Conservation (phyloP, 78 protist genomes). For the Creolimax fragrantissima region DNA sequence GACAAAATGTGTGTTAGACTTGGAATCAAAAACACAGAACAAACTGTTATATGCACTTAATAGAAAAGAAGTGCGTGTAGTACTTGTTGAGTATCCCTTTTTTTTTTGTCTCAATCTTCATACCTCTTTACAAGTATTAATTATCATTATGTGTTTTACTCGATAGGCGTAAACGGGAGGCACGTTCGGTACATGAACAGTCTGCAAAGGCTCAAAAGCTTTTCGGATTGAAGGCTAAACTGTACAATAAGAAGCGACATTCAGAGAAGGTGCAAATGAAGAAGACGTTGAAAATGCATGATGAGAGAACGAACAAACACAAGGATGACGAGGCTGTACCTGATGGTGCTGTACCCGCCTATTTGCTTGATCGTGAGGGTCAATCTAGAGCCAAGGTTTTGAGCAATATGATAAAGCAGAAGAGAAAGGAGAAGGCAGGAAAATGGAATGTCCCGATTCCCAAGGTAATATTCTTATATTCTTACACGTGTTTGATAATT, state of each 20-base stretch:
- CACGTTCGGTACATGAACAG: constrained; percentile 75
- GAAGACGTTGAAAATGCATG: constrained; percentile 83
- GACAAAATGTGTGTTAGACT: too few species aligned
- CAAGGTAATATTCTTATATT: too few species aligned
- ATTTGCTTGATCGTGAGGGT: constrained; percentile 90
- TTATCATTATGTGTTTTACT: too few species aligned
- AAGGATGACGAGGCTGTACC: constrained; percentile 59
- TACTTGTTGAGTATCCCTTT: too few species aligned
- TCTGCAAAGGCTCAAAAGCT: constrained; percentile 79
- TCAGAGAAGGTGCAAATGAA: constrained; percentile 92
- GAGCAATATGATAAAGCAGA: constrained; percentile 93
- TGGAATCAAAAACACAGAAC: too few species aligned
- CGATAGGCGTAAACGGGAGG: constrained; percentile 84
- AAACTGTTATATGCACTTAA: too few species aligned
- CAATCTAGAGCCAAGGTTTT: constrained; percentile 87
- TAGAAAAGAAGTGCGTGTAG: too few species aligned
- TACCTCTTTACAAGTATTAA: too few species aligned
- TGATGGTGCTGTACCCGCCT: constrained; percentile 96
- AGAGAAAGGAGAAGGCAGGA: constrained; percentile 98
- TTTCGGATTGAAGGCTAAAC: constrained; percentile 87
- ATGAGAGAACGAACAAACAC: constrained; percentile 75
- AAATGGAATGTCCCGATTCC: constrained; percentile 98
- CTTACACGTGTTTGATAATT: too few species aligned
- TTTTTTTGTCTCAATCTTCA: too few species aligned
- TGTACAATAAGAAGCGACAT: constrained; percentile 80